These are phyloP conservation scores for Syncephalis fuscata DNA, from an alignment of 371 early-diverging fungal species.

Conservation along the genomic window DNA sequence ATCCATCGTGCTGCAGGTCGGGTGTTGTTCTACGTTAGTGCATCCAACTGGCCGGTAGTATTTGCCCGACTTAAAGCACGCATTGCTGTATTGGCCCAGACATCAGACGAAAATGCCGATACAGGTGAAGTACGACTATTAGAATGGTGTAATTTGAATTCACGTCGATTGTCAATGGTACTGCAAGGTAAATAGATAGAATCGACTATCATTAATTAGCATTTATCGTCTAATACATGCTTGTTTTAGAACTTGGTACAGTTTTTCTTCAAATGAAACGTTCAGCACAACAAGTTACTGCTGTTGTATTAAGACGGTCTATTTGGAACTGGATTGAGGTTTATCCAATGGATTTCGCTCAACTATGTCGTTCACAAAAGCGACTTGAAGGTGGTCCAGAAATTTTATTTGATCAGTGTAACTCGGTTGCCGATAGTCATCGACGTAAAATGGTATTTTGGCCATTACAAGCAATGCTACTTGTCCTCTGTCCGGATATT, in stretches of 20 bases:
- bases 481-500: slow-evolving; percentile 67
- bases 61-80: slow-evolving; percentile 44
- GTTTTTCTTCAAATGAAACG: slow-evolving; percentile 46
- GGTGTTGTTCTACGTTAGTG: slow-evolving; percentile 59
- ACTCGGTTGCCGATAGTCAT: slow-evolving; percentile 45
- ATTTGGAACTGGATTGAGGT: slow-evolving; percentile 87
- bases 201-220: not conserved
- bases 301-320: slow-evolving; percentile 47
- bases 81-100: slow-evolving; percentile 31
- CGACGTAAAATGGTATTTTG: slow-evolving; percentile 52
- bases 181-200: slow-evolving; percentile 26
- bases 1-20: slow-evolving; percentile 52
- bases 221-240: slow-evolving; percentile 2
- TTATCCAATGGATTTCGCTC: slow-evolving; percentile 58
- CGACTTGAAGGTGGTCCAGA: slow-evolving; percentile 66
- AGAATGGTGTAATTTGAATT: slow-evolving; percentile 60
- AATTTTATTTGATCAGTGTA: slow-evolving; percentile 58
- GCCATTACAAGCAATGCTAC: slow-evolving; percentile 69
- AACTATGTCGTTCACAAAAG: slow-evolving; percentile 42
- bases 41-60: slow-evolving; percentile 64
- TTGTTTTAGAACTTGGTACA: slow-evolving; percentile 32
- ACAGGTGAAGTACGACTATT: slow-evolving; percentile 56
- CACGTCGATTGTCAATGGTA: slow-evolving; percentile 42
- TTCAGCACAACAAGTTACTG: slow-evolving; percentile 44
- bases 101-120: slow-evolving; percentile 47